A percentile compares a stretch with the other conserved stretches of the same genome.
Evolutionary conservation across 352 stramenopile genomes (phyloP).

Genomic region (Globisporangium nagaii): DNA sequence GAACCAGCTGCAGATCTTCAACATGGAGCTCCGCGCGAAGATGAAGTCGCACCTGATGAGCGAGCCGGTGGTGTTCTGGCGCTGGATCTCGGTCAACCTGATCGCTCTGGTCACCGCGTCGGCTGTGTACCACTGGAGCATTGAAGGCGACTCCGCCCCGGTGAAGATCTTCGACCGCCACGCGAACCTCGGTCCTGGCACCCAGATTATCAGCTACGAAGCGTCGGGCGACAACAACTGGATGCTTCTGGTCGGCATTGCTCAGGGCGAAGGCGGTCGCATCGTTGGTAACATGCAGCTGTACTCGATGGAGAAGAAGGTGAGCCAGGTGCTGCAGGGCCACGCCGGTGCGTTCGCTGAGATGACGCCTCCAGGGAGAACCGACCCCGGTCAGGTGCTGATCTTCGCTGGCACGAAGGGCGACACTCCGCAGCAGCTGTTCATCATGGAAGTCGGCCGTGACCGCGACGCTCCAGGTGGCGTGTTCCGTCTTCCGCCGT

Average conservation of each 20-base stretch:
- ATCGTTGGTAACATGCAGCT: conserved; percentile 98
- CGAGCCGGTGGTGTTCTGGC: conserved; percentile 97
- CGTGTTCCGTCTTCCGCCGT: conserved; percentile 92
- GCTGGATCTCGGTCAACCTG: conserved; percentile 96
- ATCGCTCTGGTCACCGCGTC: conserved; percentile 97
- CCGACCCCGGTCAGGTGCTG: conserved; percentile 87
- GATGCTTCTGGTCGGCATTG: conserved; percentile 98
- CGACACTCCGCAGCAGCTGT: conserved; percentile 82
- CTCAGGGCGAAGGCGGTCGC: conserved; percentile 88
- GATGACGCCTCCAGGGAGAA: conserved; percentile 93
- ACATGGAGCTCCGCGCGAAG: conserved; percentile 99
- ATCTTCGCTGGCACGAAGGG: conserved; percentile 84
- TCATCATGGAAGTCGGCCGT: conserved; percentile 99
- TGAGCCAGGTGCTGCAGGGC: conserved; percentile 97
- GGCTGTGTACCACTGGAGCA: conserved; percentile 97
- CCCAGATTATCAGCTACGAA: conserved; percentile 99
- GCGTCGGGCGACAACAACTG: conserved; percentile 97
- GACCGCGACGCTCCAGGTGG: conserved; percentile 93
- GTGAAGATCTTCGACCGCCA: conserved; percentile 98
- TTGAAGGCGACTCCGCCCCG: conserved; percentile 90
- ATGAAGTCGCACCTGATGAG: conserved; percentile 95
- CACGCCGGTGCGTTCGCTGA: conserved; percentile 96
- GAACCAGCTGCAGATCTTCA: conserved; percentile 99
- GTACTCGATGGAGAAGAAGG: conserved; percentile 98
- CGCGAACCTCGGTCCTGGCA: conserved; percentile 88